These are phyloP conservation scores for Clarireedia homoeocarpa DNA, from an alignment of 2,329 filamentous ascomycete species.

Conservation along the genomic window DNA sequence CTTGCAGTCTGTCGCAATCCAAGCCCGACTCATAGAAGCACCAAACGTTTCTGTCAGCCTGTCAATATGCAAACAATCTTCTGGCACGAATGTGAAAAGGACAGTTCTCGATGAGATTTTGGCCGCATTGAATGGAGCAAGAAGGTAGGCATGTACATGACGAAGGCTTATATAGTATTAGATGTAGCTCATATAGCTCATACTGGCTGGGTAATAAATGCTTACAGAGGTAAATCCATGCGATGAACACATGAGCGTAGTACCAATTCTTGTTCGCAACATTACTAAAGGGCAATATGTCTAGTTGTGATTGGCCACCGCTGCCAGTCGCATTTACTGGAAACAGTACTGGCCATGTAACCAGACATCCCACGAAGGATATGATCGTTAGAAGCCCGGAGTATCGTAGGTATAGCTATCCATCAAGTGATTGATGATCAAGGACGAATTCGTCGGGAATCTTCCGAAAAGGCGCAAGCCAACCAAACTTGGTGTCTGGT, in stretches of 20 bases:
- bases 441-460: constrained; percentile 70
- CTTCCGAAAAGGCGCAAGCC: constrained; percentile 58
- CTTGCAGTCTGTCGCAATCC: constrained; percentile 71
- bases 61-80: constrained; percentile 68
- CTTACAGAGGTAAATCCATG: constrained; percentile 65
- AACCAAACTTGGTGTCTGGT: constrained; percentile 53
- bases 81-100: constrained; percentile 77
- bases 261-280: constrained; percentile 55
- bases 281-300: constrained; percentile 76
- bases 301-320: constrained; percentile 55
- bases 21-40: constrained; percentile 69
- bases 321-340: constrained; percentile 83
- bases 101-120: constrained; percentile 85
- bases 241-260: constrained; percentile 73
- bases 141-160: constrained; percentile 83
- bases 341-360: constrained; percentile 75
- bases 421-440: constrained; percentile 84
- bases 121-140: constrained; percentile 74
- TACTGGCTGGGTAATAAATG: neutral
- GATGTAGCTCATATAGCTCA: neutral
- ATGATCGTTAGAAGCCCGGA: constrained; percentile 70
- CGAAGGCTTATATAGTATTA: constrained; percentile 47
- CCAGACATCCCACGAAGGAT: constrained; percentile 70
- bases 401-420: constrained; percentile 84
- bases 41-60: constrained; percentile 74